Conservation (phyloP, 108 stramenopile species). For the Cyclotella atomus region DNA sequence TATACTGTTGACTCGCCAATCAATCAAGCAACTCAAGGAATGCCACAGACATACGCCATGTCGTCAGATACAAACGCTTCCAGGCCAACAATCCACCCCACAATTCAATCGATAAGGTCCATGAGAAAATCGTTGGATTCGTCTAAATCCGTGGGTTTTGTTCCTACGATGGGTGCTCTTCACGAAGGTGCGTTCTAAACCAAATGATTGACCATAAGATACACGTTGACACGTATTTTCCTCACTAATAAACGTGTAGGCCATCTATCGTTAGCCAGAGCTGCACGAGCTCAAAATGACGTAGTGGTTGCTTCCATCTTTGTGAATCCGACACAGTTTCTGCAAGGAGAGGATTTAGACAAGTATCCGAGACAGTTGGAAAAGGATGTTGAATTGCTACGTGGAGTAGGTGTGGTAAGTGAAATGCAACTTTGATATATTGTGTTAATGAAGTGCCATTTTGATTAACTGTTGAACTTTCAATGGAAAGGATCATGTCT, state of each 20-base stretch:
- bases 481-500: conserved; percentile 74
- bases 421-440: not conserved
- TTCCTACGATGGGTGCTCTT: conserved; percentile 99
- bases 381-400: conserved; percentile 69
- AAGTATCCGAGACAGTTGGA: conserved; percentile 94
- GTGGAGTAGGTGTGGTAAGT: conserved; percentile 74
- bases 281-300: conserved; percentile 84
- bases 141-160: conserved; percentile 79
- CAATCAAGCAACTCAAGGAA: too few species aligned
- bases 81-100: conserved; percentile 33
- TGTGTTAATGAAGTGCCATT: too few species aligned
- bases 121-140: conserved; percentile 32
- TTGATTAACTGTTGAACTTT: not conserved
- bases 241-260: conserved; percentile 28
- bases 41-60: not conserved
- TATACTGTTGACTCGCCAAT: too few species aligned
- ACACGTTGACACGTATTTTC: not conserved
- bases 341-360: conserved; percentile 93
- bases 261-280: conserved; percentile 75
- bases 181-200: conserved; percentile 80
- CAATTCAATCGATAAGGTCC: conserved; percentile 45
- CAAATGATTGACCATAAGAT: not conserved
- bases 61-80: conserved; percentile 1
- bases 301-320: conserved; percentile 92
- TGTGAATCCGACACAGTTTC: conserved; percentile 98